These are phyloP conservation scores for Axilococcus clingmanii DNA, from an alignment of 139 green algal species.

Conservation along the genomic window DNA sequence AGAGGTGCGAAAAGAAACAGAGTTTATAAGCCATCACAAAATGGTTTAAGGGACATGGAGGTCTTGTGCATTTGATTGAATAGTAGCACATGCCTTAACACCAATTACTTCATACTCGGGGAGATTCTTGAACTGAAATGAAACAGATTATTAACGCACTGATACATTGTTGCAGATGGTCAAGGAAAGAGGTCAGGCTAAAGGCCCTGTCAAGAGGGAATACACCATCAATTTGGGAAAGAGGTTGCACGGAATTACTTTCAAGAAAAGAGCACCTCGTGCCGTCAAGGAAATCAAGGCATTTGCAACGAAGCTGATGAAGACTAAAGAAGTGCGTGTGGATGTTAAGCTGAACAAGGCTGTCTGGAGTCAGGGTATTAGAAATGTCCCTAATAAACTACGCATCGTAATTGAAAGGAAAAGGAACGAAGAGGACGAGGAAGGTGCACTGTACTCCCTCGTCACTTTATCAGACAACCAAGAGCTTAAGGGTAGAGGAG, in stretches of 20 bases:
- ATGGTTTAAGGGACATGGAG: no score
- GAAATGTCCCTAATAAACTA: slow-evolving; percentile 82
- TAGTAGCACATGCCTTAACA: no score
- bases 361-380: slow-evolving; percentile 90
- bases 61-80: no score
- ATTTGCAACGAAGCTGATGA: slow-evolving; percentile 94
- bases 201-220: slow-evolving; percentile 83
- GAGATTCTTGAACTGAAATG: no score
- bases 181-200: slow-evolving; percentile 62
- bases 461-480: slow-evolving; percentile 94
- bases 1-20: no score
- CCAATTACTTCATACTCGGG: no score
- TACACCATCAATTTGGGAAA: slow-evolving; percentile 99
- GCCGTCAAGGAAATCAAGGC: slow-evolving; percentile 95
- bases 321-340: slow-evolving; percentile 89
- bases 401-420: slow-evolving; percentile 83
- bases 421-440: slow-evolving; percentile 97
- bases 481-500: slow-evolving; percentile 74
- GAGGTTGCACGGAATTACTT: slow-evolving; percentile 79
- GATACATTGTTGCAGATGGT: slow-evolving; percentile 42
- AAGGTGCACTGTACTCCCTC: slow-evolving; percentile 98
- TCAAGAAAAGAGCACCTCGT: slow-evolving; percentile 92
- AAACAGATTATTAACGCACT: no score
- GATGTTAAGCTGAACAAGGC: slow-evolving; percentile 99
- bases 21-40: no score